A percentile compares a stretch with the other conserved stretches of the same genome.
Evolutionary conservation across 2,329 filamentous ascomycete species (phyloP).

Genomic region (Lecanicillium sp.): DNA sequence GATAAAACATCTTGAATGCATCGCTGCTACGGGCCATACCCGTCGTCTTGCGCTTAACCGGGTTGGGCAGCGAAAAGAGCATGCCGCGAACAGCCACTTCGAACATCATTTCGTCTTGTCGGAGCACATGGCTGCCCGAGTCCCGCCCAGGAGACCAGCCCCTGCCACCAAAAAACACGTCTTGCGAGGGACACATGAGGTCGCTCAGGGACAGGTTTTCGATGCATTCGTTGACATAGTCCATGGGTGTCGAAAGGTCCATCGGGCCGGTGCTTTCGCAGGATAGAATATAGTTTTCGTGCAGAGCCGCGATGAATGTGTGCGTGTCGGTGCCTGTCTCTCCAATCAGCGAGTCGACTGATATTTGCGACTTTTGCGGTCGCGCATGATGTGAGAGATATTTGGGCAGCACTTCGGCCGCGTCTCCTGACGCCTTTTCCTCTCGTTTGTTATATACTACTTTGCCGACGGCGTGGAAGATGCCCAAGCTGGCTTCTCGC

Average conservation of each 20-base stretch:
- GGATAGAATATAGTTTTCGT: constrained; percentile 89
- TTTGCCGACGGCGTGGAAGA: constrained; percentile 94
- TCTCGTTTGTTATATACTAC: constrained; percentile 94
- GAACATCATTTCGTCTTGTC: constrained; percentile 92
- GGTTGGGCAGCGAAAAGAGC: constrained; percentile 75
- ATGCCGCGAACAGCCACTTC: constrained; percentile 84
- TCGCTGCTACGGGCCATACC: constrained; percentile 45
- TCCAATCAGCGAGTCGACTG: constrained; percentile 73
- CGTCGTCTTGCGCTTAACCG: constrained; percentile 65
- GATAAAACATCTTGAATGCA: constrained; percentile 87
- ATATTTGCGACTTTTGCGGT: constrained; percentile 58
- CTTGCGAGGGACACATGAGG: constrained; percentile 68
- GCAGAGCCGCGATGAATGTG: constrained; percentile 82
- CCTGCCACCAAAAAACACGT: constrained; percentile 58
- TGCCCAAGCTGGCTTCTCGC: constrained; percentile 81
- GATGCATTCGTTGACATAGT: constrained; percentile 78
- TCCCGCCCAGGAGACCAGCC: constrained; percentile 49
- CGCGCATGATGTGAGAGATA: constrained; percentile 53
- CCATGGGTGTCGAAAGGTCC: constrained; percentile 57
- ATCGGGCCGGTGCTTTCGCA: constrained; percentile 54
- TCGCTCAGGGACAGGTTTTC: constrained; percentile 84
- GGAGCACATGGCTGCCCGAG: constrained; percentile 64
- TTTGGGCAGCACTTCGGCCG: constrained; percentile 51
- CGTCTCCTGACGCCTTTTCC: constrained; percentile 32
- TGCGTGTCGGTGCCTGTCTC: constrained; percentile 89